phyloP scores from a whole-genome alignment of 768 basidiomycete species.

The Dentipellis sp. region DNA sequence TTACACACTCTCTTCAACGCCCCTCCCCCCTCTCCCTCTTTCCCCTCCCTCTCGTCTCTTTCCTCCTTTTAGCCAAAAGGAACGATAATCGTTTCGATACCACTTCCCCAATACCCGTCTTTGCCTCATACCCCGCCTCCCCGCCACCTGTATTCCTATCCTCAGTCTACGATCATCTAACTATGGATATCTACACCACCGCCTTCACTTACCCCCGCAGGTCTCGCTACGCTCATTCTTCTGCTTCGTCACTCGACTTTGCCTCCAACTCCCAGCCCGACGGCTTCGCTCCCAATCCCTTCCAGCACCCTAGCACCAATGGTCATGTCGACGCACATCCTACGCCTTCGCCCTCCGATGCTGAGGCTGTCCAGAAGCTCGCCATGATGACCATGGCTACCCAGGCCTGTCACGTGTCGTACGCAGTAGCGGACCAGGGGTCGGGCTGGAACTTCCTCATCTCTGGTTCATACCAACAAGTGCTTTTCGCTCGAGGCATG shows the following conservation, averaged over 20 bases:
- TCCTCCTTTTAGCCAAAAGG: not conserved
- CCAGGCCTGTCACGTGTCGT: conserved; percentile 80
- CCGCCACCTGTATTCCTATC: conserved; percentile 18
- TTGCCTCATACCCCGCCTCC: conserved; percentile 17
- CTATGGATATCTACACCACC: conserved; percentile 93
- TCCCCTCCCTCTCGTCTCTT: conserved; percentile 5
- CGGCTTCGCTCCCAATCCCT: conserved; percentile 27
- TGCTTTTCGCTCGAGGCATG: conserved; percentile 83
- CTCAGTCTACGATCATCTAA: conserved; percentile 14
- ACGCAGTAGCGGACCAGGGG: conserved; percentile 61
- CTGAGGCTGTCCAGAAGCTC: conserved; percentile 72
- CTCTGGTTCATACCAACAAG: conserved; percentile 86
- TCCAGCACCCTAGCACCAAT: conserved; percentile 20
- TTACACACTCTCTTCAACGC: conserved; percentile 7
- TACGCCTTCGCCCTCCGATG: conserved; percentile 35
- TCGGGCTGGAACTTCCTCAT: conserved; percentile 84
- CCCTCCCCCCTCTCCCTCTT: conserved; percentile 11
- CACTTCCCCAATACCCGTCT: conserved; percentile 15
- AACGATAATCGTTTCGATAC: not conserved
- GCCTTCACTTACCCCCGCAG: conserved; percentile 89
- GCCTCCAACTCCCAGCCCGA: conserved; percentile 36
- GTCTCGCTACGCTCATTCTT: conserved; percentile 58
- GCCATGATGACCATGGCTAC: conserved; percentile 70
- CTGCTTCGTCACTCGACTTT: conserved; percentile 57
- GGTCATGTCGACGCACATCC: conserved; percentile 22